Evolutionary conservation across 495 filamentous ascomycete species (phyloP), one percentile per base, ranked within the genome.

Genomic region (Tuber umbilicatum): DNA sequence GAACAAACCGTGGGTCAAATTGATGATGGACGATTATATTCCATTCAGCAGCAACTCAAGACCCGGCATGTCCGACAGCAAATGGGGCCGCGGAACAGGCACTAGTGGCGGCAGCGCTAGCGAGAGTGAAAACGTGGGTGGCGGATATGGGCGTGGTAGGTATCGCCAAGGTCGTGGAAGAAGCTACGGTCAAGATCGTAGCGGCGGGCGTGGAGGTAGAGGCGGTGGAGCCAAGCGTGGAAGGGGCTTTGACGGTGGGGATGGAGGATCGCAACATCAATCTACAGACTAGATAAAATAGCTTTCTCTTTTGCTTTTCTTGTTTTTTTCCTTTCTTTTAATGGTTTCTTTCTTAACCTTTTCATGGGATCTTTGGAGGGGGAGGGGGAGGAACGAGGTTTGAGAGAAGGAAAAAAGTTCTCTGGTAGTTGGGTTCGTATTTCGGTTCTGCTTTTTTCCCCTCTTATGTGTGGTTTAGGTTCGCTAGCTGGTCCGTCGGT

Each of bases 1-100:
- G 71, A 89, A 89, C 74, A 91, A 91, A 84, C 92, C 92, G 41
- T 87, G 91, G 73, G 88, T 97, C 73, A 93, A 93, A 85, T 89
- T 92, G 84, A 95, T 92, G 84, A 95, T 94, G 83, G 87, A 90
- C 41, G 84, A 87, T 23, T 83, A 83, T 73, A 90, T 74, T 16
- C 3, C 67, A 27, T 35, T 64, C 55, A 35, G 3, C 27, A 64
- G 14, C 55, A 64, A 64, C 55, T 86, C 87, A 79, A 91, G 90
- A 83, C 86, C 73, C 87, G 78, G 93, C 90, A 80, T 96, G 94
- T 83, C 87, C 90, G 78, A 94, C 90, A 80, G 90, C 86, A 72
- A 89, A 86, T 73, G 90, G 86, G 69, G 86, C 82, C 68, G 82
- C 79, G 70, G 79, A 80, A 72, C 83, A 82, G 70, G 83, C 47